Conservation (phyloP, 208 protist genomes). For the Borovskyia barvae region DNA sequence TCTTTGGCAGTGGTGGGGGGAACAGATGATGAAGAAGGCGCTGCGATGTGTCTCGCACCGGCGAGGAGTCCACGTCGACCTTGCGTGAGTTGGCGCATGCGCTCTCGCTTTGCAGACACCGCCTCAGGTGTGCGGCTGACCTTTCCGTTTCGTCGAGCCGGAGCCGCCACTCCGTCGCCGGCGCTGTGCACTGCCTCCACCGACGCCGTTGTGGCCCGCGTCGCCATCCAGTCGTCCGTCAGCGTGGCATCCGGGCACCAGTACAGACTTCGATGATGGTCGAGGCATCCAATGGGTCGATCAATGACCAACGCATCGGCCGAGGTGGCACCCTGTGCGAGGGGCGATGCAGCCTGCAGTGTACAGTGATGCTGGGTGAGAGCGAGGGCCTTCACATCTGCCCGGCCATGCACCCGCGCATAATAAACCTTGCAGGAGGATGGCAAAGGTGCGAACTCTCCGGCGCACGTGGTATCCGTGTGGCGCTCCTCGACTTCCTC, state of each 20-base stretch:
- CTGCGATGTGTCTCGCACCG: no score
- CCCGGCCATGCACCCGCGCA: slow-evolving; percentile 50
- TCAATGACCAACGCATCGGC: slow-evolving; percentile 17
- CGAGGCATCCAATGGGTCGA: slow-evolving; percentile 64
- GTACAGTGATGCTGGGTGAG: slow-evolving; percentile 43
- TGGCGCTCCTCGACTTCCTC: background rate
- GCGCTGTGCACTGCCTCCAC: background rate
- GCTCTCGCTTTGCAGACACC: slow-evolving; percentile 43
- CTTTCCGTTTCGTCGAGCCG: no score
- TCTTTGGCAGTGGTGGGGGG: no score
- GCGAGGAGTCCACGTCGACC: slow-evolving; percentile 4
- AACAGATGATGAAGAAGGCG: no score
- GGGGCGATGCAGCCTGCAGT: background rate
- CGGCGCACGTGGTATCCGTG: background rate
- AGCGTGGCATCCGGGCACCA: slow-evolving; percentile 45
- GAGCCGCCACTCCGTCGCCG: background rate
- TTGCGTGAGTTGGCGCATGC: slow-evolving; percentile 55
- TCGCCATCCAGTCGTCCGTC: slow-evolving; percentile 5
- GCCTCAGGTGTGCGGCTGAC: slow-evolving; percentile 5
- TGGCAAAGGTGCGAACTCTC: background rate
- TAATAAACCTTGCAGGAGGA: slow-evolving; percentile 57
- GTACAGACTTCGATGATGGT: slow-evolving; percentile 69
- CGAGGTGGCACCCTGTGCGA: background rate
- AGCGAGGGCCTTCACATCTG: slow-evolving; percentile 38
- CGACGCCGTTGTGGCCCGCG: background rate